Evolutionary conservation across 805 yeast genomes (phyloP).

Genomic region (Yarrowia sp.): DNA sequence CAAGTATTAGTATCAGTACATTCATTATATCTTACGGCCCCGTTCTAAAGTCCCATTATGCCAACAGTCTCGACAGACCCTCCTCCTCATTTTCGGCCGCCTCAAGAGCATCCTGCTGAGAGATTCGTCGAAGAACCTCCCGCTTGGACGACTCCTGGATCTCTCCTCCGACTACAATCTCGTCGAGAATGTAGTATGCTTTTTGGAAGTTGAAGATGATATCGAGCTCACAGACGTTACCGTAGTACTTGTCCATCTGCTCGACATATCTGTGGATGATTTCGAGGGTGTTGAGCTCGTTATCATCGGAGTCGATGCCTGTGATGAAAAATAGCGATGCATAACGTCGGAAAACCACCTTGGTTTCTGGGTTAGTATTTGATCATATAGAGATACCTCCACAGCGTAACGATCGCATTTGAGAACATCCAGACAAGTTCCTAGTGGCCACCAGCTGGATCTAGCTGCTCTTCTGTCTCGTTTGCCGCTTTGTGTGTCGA

Average conservation of each 20-base stretch:
- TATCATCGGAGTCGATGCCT: conserved; percentile 79
- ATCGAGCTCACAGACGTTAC: conserved; percentile 94
- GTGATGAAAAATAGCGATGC: conserved; percentile 90
- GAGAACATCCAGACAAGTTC: neutral
- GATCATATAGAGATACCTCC: no score
- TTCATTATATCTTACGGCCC: neutral
- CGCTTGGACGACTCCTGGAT: conserved; percentile 77
- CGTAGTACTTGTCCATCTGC: conserved; percentile 92
- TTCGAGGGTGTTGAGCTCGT: conserved; percentile 83
- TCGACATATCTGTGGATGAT: conserved; percentile 91
- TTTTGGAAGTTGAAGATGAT: conserved; percentile 93
- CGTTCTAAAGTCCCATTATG: conserved; percentile 12
- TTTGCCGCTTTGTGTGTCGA: no score
- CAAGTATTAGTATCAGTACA: neutral
- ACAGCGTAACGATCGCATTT: no score
- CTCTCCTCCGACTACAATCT: conserved; percentile 82
- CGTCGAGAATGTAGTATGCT: conserved; percentile 91
- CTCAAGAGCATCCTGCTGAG: conserved; percentile 85
- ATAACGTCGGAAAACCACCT: conserved; percentile 86
- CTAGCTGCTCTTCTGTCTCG: neutral
- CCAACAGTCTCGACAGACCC: conserved; percentile 33
- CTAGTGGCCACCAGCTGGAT: no score
- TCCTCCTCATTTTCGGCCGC: conserved; percentile 62
- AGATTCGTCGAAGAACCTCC: conserved; percentile 73
- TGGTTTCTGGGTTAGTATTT: conserved; percentile 53